These are phyloP conservation scores for Monascus purpureus DNA, from an alignment of 495 filamentous ascomycete genomes.

Conservation along the genomic window DNA sequence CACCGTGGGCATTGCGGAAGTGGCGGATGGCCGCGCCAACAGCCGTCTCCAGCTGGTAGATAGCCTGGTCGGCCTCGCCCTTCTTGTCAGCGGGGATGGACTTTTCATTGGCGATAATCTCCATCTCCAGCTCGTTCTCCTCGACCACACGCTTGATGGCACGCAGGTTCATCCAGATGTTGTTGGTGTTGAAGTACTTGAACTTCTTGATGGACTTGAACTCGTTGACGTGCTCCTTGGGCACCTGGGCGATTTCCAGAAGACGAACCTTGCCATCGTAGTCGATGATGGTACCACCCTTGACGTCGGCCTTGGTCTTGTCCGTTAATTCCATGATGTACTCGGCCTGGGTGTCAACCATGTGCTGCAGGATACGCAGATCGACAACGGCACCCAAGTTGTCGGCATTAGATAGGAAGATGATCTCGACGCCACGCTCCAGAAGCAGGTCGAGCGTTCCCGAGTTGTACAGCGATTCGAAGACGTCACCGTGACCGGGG, in stretches of 20 bases:
- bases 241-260: slow-evolving; percentile 98
- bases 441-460: slow-evolving; percentile 94
- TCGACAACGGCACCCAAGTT: slow-evolving; percentile 97
- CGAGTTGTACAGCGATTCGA: slow-evolving; percentile 99
- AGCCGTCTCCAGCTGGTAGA: slow-evolving; percentile 96
- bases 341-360: slow-evolving; percentile 88
- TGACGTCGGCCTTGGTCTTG: slow-evolving; percentile 99
- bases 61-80: slow-evolving; percentile 94
- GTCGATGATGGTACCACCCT: slow-evolving; percentile 99
- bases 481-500: slow-evolving; percentile 97
- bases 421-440: slow-evolving; percentile 84
- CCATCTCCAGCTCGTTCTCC: slow-evolving; percentile 96
- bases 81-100: slow-evolving; percentile 97
- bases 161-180: slow-evolving; percentile 98
- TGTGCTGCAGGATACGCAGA: slow-evolving; percentile 94
- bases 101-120: slow-evolving; percentile 99
- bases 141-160: slow-evolving; percentile 98
- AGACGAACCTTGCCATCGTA: slow-evolving; percentile 93
- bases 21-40: slow-evolving; percentile 97
- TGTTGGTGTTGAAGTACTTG: slow-evolving; percentile 99
- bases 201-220: slow-evolving; percentile 99
- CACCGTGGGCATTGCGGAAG: slow-evolving; percentile 96
- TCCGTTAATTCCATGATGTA: slow-evolving; percentile 99
- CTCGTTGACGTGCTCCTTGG: slow-evolving; percentile 98
- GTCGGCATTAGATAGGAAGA: slow-evolving; percentile 98